Evolutionary conservation across 805 yeast species (phyloP), one percentile per base, ranked within the genome.

Genomic region (Zygosaccharomyces bailii): DNA sequence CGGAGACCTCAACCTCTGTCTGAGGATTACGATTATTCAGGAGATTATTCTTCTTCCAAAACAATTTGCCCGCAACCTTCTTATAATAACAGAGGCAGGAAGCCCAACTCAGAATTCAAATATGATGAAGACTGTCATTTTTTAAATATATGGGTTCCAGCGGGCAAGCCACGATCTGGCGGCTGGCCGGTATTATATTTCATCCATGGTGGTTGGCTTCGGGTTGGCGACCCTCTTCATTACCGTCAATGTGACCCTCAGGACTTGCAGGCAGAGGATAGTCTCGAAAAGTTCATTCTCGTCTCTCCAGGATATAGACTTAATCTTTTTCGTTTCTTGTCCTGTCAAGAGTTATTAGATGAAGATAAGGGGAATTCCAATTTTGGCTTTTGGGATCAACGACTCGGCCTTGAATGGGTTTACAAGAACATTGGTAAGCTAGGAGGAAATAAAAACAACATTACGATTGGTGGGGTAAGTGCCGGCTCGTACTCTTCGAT

Each of bases 331-430:
- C 64, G 73, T 46, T 54, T 71, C 47, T 40, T 71, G 18, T 51
- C 70, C 1, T 48, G 63, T 8, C 67, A 66, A 60, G 73, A 76
- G 51, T 53, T 64, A 44, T 39, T 65, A 36, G 68, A 61, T 32
- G 63, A 62, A 21, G 61, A 65, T 23, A 63, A 61, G 4, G 42
- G 55, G 11, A 65, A 64, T 27, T 44, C 61, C 3, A 71, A 75
- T 51, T 65, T 64, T 40, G 75, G 75, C 5, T 61, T 74, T 39
- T 69, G 71, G 68, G 80, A 76, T 55, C 80, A 74, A 55, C 57
- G 70, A 39, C 44, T 60, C 27, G 78, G 74, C 0, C 52, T 75
- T 4, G 68, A 69, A 50, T 76, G 80, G 81, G 68, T 68, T 3
- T 63, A 65, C 37, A 51, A 61, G 44, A 59, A 72, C 53, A 74